Base-by-base conservation (phyloP, 768 basidiomycete species). In the Mycena capillaripes region DNA sequence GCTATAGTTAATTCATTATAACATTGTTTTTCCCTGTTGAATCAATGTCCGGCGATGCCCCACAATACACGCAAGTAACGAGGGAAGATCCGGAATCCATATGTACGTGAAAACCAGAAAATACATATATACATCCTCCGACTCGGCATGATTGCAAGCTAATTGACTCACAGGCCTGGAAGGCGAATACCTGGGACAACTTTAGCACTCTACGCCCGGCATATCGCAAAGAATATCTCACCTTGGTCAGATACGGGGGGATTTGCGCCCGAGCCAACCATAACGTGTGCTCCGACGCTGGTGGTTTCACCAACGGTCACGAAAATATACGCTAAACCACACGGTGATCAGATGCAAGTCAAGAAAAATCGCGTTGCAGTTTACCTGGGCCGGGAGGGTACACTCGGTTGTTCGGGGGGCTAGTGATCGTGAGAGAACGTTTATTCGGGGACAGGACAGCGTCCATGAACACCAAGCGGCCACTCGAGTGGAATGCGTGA, bases 401-500 rank as follows among this genome's bases (percentile, higher is more conserved):
- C 25, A 81, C 78, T 11, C 78, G 78, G 40, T 79, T 76, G 73
- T 81, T 86, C 61, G 78, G 81, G 21, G 80, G 83, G 42, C 78
- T 82, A 25, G 80, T 81, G 64, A 80, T 79, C 32, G 72, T 84
- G 55, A 81, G 76, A 27, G 80, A 79, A 34, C 69, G 81, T 40
- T 72, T 72, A 71, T 79, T 75, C 14, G 67, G 68, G 3, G 78
- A 77, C 17, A 82, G 67, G 2, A 59, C 68, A 14, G 76, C 72
- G 40, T 78, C 75, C 79, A 81, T 77, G 76, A 82, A 82, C 25
- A 82, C 81, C 21, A 81, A 67, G 27, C 81, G 81, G 1, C 70
- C 57, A 34, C 76, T 76, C 6, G 80, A 79, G 76, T 82, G 81
- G 81, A 81, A 81, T 11, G 81, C 81, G 65, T 82, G 81, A 14